These are phyloP conservation scores for Ettlia oleoabundans DNA, from an alignment of 139 green algal species.

Conservation along the genomic window DNA sequence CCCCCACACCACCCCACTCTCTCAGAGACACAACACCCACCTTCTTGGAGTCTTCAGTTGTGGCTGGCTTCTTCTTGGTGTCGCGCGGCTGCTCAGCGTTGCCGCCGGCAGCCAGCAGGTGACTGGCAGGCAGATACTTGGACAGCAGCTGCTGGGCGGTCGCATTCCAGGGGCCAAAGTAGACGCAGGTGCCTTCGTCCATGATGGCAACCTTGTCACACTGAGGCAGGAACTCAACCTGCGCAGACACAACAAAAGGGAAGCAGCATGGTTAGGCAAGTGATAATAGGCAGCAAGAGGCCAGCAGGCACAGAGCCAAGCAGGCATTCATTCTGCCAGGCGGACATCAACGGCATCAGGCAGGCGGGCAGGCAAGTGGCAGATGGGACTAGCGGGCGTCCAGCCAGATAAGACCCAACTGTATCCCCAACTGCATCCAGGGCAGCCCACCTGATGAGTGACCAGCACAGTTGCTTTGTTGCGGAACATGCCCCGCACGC, in stretches of 20 bases:
- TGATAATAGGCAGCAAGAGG: background rate
- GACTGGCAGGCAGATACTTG: slow-evolving; percentile 59
- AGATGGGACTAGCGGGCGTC: no score
- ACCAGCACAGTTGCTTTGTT: slow-evolving; percentile 80
- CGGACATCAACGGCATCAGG: no score
- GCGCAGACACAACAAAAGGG: background rate
- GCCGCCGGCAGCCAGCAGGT: slow-evolving; percentile 61
- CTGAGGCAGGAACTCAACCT: slow-evolving; percentile 80
- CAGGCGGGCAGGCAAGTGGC: background rate
- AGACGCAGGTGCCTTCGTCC: slow-evolving; percentile 55
- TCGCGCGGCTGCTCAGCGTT: slow-evolving; percentile 47
- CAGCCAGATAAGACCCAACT: no score
- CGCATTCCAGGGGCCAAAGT: slow-evolving; percentile 66
- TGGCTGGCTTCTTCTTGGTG: slow-evolving; percentile 35
- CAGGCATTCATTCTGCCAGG: no score
- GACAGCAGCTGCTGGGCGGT: slow-evolving; percentile 49
- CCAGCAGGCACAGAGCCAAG: background rate
- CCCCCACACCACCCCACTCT: background rate
- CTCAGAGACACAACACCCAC: slow-evolving; percentile 16
- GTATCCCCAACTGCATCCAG: no score
- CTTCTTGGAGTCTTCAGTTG: slow-evolving; percentile 21
- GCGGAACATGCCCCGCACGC: slow-evolving; percentile 65
- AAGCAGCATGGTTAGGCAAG: no score
- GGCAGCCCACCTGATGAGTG: slow-evolving; percentile 76
- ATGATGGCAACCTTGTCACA: slow-evolving; percentile 82